Evolutionary conservation across 1,284 basidiomycete species (phyloP), one percentile per base, ranked within the genome.

Genomic region (Crucibulum parvulum): DNA sequence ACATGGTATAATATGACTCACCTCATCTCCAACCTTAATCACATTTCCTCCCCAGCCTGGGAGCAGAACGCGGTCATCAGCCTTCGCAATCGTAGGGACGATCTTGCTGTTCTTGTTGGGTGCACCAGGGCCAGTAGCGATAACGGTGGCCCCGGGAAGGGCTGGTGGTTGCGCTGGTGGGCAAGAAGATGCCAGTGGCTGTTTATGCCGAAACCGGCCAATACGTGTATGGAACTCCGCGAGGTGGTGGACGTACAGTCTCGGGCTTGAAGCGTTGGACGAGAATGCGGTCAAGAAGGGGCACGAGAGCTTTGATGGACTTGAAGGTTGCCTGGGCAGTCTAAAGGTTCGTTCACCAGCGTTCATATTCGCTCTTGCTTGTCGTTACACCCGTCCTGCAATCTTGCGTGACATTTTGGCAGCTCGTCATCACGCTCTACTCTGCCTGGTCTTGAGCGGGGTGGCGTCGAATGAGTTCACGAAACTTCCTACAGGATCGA

Each of bases 261-360:
- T 95, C 94, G 46, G 95, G 84, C 84, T 98, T 98, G 89, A 97
- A 97, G 64, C 96, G 88, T 83, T 99, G 96, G 62, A 99, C 96
- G 63, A 99, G 87, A 65, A 99, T 94, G 68, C 97, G 94, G 89
- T 99, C 97, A 62, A 99, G 84, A 57, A 99, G 89, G 63, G 97
- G 97, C 67, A 95, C 82, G 68, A 99, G 80, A 57, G 96, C 85
- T 83, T 89, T 94, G 87, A 99, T 98, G 69, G 90, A 92, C 81
- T 95, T 96, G 90, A 98, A 94, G 36, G 95, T 96, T 66, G 89
- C 87, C 78, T 90, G 89, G 58, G 89, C 79, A 79, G 89, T 88
- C 88, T 90, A 60, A 24, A 24, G 24, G 24, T 24, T 24, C 4
- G 24, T 24, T 24, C 4, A 4, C 2, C 4, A 24, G 24, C 24